phyloP scores from a whole-genome alignment of 2,329 filamentous ascomycete genomes.

The Berkeleyomyces rouxiae region DNA sequence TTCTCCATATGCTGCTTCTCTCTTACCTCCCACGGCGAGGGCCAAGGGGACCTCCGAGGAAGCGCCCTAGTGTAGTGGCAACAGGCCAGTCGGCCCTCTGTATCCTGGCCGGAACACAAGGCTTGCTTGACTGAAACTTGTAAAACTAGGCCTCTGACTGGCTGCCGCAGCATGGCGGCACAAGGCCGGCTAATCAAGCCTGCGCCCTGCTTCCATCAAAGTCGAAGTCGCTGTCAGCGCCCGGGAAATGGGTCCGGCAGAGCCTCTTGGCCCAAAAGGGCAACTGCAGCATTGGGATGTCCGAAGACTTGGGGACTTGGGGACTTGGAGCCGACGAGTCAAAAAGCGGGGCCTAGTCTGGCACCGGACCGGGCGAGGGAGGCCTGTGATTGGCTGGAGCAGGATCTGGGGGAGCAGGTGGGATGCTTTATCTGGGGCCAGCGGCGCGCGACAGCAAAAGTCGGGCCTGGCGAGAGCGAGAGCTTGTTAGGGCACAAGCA shows the following conservation, averaged over 20 bases:
- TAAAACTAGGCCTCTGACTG: not conserved
- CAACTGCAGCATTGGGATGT: not conserved
- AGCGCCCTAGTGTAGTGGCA: not conserved
- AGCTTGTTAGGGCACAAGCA: too few relatives aligned
- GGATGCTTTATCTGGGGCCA: not conserved
- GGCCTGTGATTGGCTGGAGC: not conserved
- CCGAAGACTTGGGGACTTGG: not conserved
- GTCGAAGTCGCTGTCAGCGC: not conserved
- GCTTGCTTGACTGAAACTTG: not conserved
- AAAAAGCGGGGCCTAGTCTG: not conserved
- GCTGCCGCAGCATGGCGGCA: too few relatives aligned
- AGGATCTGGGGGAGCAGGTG: not conserved
- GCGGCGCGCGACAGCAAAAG: too few relatives aligned
- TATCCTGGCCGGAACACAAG: not conserved
- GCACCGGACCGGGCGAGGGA: not conserved
- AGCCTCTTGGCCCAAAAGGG: not conserved
- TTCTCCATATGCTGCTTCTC: too few relatives aligned
- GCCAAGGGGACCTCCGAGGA: not conserved
- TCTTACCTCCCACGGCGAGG: not conserved
- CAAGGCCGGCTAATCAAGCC: not conserved
- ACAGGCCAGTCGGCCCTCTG: not conserved
- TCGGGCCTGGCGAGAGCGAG: too few relatives aligned
- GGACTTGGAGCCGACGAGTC: not conserved
- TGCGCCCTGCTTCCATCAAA: not conserved
- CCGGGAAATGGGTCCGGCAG: constrained; percentile 7